Evolutionary conservation across 257 asterid species (phyloP).

Genomic region (Petrea volubilis): DNA sequence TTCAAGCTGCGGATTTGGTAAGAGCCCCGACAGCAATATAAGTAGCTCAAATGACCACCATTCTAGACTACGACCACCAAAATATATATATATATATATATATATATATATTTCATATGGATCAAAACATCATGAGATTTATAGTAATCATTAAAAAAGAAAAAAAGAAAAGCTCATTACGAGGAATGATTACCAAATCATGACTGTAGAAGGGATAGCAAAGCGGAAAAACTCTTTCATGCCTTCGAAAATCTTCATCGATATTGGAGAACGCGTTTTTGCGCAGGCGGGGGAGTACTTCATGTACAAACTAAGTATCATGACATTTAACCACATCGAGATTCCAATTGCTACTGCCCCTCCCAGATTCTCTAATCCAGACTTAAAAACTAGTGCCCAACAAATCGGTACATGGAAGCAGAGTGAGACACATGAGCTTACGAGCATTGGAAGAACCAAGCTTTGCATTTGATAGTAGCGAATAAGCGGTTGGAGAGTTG

Average conservation of each 20-base stretch:
- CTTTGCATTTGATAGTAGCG: conserved; percentile 44
- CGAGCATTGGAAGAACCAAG: conserved; percentile 40
- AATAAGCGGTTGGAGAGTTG: conserved; percentile 37
- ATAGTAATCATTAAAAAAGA: background rate
- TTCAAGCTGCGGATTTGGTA: conserved; percentile 67
- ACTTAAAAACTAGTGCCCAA: conserved; percentile 40
- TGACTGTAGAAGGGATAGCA: conserved; percentile 49
- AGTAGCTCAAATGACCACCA: conserved; percentile 71
- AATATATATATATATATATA: too few species aligned
- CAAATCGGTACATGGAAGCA: conserved; percentile 37
- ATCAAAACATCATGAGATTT: background rate
- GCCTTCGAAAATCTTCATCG: conserved; percentile 40
- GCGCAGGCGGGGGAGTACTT: conserved; percentile 35
- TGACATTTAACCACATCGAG: conserved; percentile 47
- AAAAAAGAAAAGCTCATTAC: background rate
- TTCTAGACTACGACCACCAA: conserved; percentile 39
- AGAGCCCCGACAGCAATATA: conserved; percentile 54
- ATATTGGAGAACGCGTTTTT: conserved; percentile 40
- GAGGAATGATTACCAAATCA: conserved; percentile 36
- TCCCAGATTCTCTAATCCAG: conserved; percentile 33
- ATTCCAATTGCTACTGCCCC: conserved; percentile 40
- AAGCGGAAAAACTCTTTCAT: conserved; percentile 40
- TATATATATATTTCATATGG: too few species aligned
- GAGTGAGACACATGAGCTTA: conserved; percentile 38
- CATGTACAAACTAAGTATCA: conserved; percentile 36